phyloP scores from a whole-genome alignment of 495 filamentous ascomycete genomes.

The Talaromyces wortmannii region DNA sequence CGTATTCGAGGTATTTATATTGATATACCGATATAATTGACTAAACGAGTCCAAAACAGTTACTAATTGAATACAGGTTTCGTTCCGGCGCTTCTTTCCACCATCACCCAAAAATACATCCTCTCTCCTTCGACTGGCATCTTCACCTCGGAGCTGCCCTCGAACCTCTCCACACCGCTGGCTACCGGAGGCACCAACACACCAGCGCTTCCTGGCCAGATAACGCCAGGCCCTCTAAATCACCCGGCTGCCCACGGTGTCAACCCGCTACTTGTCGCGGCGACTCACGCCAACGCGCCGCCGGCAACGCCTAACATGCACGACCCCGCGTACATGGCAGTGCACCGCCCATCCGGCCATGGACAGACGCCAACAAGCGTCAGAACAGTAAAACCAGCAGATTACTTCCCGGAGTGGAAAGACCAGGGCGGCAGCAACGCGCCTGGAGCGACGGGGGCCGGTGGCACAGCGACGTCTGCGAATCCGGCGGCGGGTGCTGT shows the following conservation, averaged over 20 bases:
- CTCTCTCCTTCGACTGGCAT: constrained; percentile 92
- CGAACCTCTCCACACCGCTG: constrained; percentile 78
- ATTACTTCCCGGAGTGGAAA: constrained; percentile 92
- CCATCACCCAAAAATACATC: constrained; percentile 72
- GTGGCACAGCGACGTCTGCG: constrained; percentile 5
- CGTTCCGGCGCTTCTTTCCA: constrained; percentile 77
- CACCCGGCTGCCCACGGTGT: constrained; percentile 53
- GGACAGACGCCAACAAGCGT: constrained; percentile 86
- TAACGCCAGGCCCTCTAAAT: constrained; percentile 27
- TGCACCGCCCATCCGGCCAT: constrained; percentile 64
- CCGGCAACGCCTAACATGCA: constrained; percentile 22
- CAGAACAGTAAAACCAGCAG: constrained; percentile 68
- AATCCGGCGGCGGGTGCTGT: constrained; percentile 14
- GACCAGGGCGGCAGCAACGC: constrained; percentile 54
- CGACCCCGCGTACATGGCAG: constrained; percentile 17
- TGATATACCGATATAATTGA: background rate
- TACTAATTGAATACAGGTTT: constrained; percentile 44
- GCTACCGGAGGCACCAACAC: constrained; percentile 93
- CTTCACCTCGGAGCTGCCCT: constrained; percentile 92
- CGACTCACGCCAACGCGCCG: constrained; percentile 67
- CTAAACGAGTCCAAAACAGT: too few species aligned
- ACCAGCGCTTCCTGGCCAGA: constrained; percentile 56
- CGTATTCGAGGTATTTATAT: constrained; percentile 62
- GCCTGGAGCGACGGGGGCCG: constrained; percentile 22
- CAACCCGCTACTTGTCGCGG: constrained; percentile 88